Conservation (phyloP, 352 stramenopile genomes). For the Pythium aphanidermatum region DNA sequence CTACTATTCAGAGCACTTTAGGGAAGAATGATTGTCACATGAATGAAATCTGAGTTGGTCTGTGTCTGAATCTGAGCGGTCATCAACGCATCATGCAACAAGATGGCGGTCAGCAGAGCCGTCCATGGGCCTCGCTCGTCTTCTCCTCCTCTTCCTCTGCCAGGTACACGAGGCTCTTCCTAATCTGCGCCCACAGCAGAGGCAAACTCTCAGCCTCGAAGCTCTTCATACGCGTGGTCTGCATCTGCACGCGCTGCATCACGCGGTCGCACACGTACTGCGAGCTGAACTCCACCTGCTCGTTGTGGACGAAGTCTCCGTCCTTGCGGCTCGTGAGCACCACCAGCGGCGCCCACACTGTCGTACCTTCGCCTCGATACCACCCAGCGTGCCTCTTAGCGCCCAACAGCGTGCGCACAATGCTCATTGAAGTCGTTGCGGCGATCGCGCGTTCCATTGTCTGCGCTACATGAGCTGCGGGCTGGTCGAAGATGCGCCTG, state of each 20-base stretch:
- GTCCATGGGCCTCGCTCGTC: constrained; percentile 9
- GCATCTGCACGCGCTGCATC: not conserved
- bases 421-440: not conserved
- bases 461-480: not conserved
- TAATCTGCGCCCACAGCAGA: constrained; percentile 11
- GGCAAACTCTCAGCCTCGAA: not conserved
- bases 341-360: constrained; percentile 5
- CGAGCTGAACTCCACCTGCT: constrained; percentile 16
- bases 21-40: constrained; percentile 1
- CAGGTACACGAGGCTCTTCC: constrained; percentile 12
- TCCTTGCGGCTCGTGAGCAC: not conserved
- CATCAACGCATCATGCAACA: no score
- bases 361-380: not conserved
- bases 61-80: not conserved
- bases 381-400: not conserved
- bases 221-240: not conserved
- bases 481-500: constrained; percentile 4
- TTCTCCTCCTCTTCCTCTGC: constrained; percentile 21
- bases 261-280: constrained; percentile 21
- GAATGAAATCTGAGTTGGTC: not conserved
- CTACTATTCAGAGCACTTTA: not conserved
- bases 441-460: constrained; percentile 7
- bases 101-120: not conserved
- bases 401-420: not conserved
- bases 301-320: not conserved